Percentiles rank a stretch among this genome's conserved stretches.
These are phyloP conservation scores for Quercus wislizeni DNA, from an alignment of 306 rosid genomes.

Conservation along the genomic window DNA sequence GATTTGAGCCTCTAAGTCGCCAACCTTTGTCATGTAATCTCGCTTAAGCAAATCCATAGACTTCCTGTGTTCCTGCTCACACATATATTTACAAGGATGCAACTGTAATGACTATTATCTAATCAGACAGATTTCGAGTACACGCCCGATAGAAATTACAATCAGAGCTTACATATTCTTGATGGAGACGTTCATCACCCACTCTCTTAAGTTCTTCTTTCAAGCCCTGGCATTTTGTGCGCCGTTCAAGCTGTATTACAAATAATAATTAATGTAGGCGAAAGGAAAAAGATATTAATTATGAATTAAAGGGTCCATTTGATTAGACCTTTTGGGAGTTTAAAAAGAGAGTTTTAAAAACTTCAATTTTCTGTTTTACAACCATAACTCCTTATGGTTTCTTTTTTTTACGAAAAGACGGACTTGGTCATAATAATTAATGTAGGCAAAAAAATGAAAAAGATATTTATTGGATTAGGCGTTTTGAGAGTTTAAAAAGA, in stretches of 20 bases:
- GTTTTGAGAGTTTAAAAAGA: too few relatives aligned
- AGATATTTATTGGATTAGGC: too few relatives aligned
- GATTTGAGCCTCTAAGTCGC: constrained; percentile 45
- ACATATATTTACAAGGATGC: neutral
- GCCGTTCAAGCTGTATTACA: constrained; percentile 52
- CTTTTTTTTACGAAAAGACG: neutral
- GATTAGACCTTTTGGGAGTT: too few relatives aligned
- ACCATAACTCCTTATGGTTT: rapidly evolving
- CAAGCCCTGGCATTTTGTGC: constrained; percentile 43
- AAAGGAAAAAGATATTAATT: too few relatives aligned
- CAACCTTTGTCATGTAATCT: constrained; percentile 46
- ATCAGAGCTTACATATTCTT: constrained; percentile 33
- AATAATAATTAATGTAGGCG: neutral
- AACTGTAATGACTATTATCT: neutral
- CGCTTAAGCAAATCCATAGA: constrained; percentile 47
- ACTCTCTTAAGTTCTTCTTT: constrained; percentile 52
- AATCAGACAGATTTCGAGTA: neutral
- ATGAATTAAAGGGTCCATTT: too few relatives aligned
- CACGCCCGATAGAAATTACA: neutral
- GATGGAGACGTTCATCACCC: constrained; percentile 27
- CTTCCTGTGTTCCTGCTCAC: constrained; percentile 43
- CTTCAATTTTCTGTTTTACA: too few relatives aligned
- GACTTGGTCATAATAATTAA: constrained; percentile 40
- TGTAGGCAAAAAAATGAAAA: neutral
- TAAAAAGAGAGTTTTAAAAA: too few relatives aligned